Base-by-base conservation (phyloP, 2,329 filamentous ascomycete species). In the Pseudocercospora eumusae region DNA sequence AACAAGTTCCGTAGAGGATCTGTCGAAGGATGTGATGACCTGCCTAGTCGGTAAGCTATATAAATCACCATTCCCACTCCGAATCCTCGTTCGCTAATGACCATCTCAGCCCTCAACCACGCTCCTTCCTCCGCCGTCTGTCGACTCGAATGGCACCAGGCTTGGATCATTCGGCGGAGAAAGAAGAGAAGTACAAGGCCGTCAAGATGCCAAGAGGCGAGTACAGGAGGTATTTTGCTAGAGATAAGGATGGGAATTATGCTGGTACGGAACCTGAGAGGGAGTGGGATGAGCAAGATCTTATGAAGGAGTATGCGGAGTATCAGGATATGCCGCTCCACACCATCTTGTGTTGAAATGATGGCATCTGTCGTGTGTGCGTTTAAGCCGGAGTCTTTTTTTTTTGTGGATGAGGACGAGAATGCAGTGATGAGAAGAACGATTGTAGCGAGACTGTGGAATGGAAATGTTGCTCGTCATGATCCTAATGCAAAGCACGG, bases 181-280 rank as follows among this genome's bases (percentile, higher is more conserved):
- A 70, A 50, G 65, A 67, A n/a, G 57, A 68, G 49, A 54, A 65
- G 36, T 71, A 69, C 59, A 71, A 69, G 54, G 66, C 68, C 2
- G 59, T 74, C 56, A 71, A 72, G 62, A 73, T 74, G 71, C 70
- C 72, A 21, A 59, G 72, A 13, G 55, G 65, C 10, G 72, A 72
- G 13, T 73, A 73, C 25, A 66, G 68, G 44, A 62, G 64, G 10
- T 65, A 66, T 21, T 71, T 71, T 52, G 64, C 60, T 20, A 65
- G 65, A 25, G 71, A 73, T 54, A 44, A 56, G 23, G 45, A 68
- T 6, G 67, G 71, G 1, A 67, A 66, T 20, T 73, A 73, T 64
- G 69, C 61, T n/a, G 72, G 71, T 2, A 72, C 66, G 3, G 72
- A 74, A 58, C 64, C 68, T 13, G 67, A 74, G 62, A 61, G 67